Evolutionary conservation across 495 filamentous ascomycete genomes (phyloP), one percentile per base, ranked within the genome.

Genomic region (Podospora anserina): DNA sequence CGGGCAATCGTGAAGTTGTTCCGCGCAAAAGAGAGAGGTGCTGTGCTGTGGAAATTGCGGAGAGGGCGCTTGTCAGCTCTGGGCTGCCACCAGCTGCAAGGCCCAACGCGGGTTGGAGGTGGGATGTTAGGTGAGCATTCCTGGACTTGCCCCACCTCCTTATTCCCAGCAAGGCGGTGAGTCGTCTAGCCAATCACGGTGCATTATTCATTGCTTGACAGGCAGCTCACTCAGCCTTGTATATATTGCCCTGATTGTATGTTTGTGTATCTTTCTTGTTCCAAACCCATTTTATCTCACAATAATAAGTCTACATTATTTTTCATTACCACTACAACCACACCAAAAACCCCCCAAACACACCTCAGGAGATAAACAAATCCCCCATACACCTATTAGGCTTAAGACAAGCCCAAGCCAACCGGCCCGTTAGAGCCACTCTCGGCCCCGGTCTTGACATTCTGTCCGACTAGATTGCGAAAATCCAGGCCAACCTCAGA

Each of bases 401-500:
- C 67, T 39, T 60, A 82, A 19, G 76, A 71, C 57, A 84, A 61
- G 7, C 82, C 82, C 64, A 85, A 73, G 1, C 82, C 82, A 19
- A 83, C 77, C 0, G 80, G 78, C 16, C 68, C 70, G 28, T 61
- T 71, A 15, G 64, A 68, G 57, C 73, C 65, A 7, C 66, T 71
- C n/a, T 53, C 53, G 16, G 61, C 53, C 19, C 69, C 63, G 16
- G 44, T 26, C 54, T 44, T 66, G 58, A 79, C 69, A 34, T 79
- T 81, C 61, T 75, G 78, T 13, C 78, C 85, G 16, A 87, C 88
- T 64, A 97, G 78, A 69, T 91, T 89, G 58, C 85, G 87, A 74
- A 98, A 98, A 77, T 99, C 95, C 18, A 99, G 79, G 0, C 95
- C 94, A 4, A 97, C 93, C 68, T 96, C 92, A 4, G 85, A 82